Conservation (phyloP, 106 monocot species). For the Apostasia ramifera region DNA sequence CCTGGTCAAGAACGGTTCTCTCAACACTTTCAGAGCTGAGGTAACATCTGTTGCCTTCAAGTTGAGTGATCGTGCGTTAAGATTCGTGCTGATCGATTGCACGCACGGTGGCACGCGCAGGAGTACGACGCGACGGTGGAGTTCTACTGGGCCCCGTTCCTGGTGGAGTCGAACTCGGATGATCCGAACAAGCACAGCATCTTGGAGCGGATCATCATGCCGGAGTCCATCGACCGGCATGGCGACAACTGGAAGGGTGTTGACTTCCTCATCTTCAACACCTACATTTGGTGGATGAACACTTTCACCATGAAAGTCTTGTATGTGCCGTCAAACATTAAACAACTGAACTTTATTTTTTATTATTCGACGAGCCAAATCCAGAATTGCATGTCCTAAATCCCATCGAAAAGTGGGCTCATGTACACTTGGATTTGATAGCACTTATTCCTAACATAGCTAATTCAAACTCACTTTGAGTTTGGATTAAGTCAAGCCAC, state of each 20-base stretch:
- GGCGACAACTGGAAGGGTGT: constrained; percentile 53
- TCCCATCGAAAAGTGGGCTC: no score
- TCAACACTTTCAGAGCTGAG: constrained; percentile 54
- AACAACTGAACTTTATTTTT: not conserved
- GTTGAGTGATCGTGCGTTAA: not conserved
- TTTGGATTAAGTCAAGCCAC: no score
- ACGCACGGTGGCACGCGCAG: constrained; percentile 7
- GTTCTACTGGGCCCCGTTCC: constrained; percentile 98
- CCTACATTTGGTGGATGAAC: constrained; percentile 97
- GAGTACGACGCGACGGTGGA: constrained; percentile 89
- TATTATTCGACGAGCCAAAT: not conserved
- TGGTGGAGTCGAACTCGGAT: constrained; percentile 95
- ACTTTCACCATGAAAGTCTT: constrained; percentile 65
- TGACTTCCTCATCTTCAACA: constrained; percentile 83
- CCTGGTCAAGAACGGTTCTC: constrained; percentile 45
- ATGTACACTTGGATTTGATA: no score
- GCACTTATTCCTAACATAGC: no score
- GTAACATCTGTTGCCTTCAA: constrained; percentile 16
- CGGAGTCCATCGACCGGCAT: constrained; percentile 55
- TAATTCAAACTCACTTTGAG: no score
- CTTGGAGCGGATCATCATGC: constrained; percentile 58
- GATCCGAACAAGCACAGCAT: constrained; percentile 72
- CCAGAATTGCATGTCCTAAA: no score
- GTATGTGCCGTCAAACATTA: constrained; percentile 20
- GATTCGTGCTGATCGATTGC: not conserved